Evolutionary conservation across 352 stramenopile species (phyloP), one percentile per base, ranked within the genome.

Genomic region (Pythium phragmiticola): DNA sequence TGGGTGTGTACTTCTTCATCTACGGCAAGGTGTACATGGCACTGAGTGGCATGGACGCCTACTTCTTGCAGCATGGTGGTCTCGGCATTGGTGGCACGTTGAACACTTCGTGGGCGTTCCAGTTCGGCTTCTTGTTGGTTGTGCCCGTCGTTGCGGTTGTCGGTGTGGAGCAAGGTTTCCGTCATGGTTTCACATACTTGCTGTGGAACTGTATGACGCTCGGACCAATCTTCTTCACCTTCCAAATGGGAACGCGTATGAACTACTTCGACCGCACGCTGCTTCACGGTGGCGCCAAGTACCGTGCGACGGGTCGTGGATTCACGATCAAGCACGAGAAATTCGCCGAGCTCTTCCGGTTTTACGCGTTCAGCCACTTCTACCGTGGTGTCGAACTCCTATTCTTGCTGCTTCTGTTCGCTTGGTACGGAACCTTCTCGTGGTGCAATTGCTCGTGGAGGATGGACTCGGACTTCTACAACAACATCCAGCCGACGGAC

Each of bases 281-380:
- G 69, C 85, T 99, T 42, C 96, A 98, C 63, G 97, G 97, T 64
- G 97, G 97, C 64, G 96, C 97, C 5, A 99, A 98, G 77, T 99
- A 99, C 74, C 90, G 96, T 51, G 91, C 96, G 14, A 99, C 97
- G 13, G 97, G 97, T 76, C 91, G 97, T 89, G 97, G 97, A 54
- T 99, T 99, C 82, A 98, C 98, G 28, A 99, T 98, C 62, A 98
- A 98, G 77, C 96, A 99, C 78, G 96, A 98, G 59, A 93, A 96
- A 37, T 98, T 99, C 68, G 97, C 98, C 34, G 97, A 99, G 63
- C 78, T 98, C 7, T 99, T 88, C 70, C 91, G 97, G 6, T 99
- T 99, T 75, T 99, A 99, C 72, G 96, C 97, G 12, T 94, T 96
- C 51, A 98, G 89, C 62, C 97, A 99, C 80, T 95, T 99, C 53